Base-by-base conservation (phyloP, 2,329 filamentous ascomycete species). In the Epichloe brachyelytri region DNA sequence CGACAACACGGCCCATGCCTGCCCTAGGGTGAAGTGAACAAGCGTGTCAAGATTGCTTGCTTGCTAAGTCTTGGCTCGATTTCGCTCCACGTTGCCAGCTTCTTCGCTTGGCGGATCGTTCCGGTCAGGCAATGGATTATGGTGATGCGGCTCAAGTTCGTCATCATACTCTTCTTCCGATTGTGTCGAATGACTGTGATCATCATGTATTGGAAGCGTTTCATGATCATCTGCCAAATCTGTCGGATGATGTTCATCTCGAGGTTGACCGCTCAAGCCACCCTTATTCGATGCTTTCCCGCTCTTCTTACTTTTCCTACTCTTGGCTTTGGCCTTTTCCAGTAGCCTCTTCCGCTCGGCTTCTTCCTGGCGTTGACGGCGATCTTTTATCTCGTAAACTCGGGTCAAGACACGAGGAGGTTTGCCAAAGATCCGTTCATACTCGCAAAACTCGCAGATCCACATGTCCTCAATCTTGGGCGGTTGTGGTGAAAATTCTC, bases 371-470 rank as follows among this genome's bases (percentile, higher is more conserved):
- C 88, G 83, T 63, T 88, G 83, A 54, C 86, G 85, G 37, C 88
- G 83, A 63, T 96, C 93, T 66, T 95, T 96, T 64, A 91, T 86
- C 69, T 98, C 93, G 63, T 97, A 98, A 55, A 89, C 82, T 40
- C 87, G 80, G 56, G 97, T 94, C 50, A 98, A 71, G 47, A 88
- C 88, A 59, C 80, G 78, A 0, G 93, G 93, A 2, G 86, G 86
- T 49, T 77, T 77, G n/a, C 91, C 91, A 64, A 95, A 97, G 47
- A 98, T 96, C 49, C 82, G 81, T 68, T 97, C 91, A 63, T 96
- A 98, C 67, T 98, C 93, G 72, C 93, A 98, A 65, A 97, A 97
- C 62, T 96, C 88, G 69, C 93, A 98, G 45, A 97, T 89, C 87
- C 90, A 97, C 48, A 89, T 78, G 54, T 95, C 87, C 57, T 88